Base-by-base conservation (phyloP, 441 rosid genomes). In the Macaranga tanarius region DNA sequence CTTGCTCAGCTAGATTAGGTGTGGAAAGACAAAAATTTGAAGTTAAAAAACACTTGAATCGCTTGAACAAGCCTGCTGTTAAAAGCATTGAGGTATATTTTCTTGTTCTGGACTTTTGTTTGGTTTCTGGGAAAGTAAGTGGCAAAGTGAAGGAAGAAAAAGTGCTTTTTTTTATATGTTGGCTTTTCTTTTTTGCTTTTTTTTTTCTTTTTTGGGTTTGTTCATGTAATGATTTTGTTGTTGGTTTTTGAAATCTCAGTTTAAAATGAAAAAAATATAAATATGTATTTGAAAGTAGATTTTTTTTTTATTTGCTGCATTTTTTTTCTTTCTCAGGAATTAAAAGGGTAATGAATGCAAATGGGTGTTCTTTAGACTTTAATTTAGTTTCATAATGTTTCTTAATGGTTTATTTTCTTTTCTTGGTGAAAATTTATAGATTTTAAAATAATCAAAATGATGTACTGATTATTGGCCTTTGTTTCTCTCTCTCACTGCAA, bases 31-130 rank as follows among this genome's bases (percentile, higher is more conserved):
- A 86, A 84, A 89, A 82, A 62, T 83, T 94, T 62, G 86, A 89
- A 79, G 93, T 94, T 25, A 84, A 86, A 75, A 92, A 88, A 71
- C 99, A 88, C 80, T 81, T 95, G 88, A 88, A 90, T 54, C 92
- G 97, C 69, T 72, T 95, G 80, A 95, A 95, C 87, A 95, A 95
- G 80, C 84, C 92, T 22, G 83, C 96, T 65, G 86, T 88, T 50
- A 87, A 92, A 71, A 89, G 84, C 91, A 90, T 94, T 78, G 76
- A 90, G 97, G 99, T 92, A 69, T 11, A 65, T 51, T 74, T 31
- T 64, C 68, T 62, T 60, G 66, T 73, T 56, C 51, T 31, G 16
- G 23, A 45, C 51, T 51, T 50, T 62, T 70, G 79, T 78, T 76
- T 84, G 79, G 77, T 65, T 61, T n/a, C 72, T 75, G 76, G 63